Evolutionary conservation across 192 early-diverging fungal genomes (phyloP).

Genomic region (Linnemannia hyalina): DNA sequence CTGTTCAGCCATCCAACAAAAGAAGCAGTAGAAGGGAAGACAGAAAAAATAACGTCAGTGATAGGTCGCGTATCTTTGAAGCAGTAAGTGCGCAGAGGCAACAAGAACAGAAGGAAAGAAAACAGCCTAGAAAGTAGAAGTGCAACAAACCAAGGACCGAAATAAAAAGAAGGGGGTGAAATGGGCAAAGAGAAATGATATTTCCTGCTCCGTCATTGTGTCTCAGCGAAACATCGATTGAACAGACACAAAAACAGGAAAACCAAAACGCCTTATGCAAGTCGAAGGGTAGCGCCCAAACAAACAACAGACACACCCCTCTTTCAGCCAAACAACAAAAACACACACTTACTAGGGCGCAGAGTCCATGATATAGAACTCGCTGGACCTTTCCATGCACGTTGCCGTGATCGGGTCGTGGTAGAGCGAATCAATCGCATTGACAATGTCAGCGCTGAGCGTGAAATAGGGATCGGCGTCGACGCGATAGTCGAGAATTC

Average conservation of each 20-base stretch:
- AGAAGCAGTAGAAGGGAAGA: not conserved
- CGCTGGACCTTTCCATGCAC: slow-evolving; percentile 79
- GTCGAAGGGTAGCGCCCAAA: not conserved
- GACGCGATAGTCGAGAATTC: slow-evolving; percentile 61
- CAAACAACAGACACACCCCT: not conserved
- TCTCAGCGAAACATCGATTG: not conserved
- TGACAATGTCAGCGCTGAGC: slow-evolving; percentile 76
- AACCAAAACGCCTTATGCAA: not conserved
- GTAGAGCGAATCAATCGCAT: slow-evolving; percentile 80
- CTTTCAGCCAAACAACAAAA: not conserved
- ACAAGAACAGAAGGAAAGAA: not conserved
- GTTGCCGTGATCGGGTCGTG: slow-evolving; percentile 76
- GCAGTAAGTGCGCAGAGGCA: slow-evolving; percentile 1
- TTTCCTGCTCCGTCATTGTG: not conserved
- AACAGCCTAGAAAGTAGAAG: not conserved
- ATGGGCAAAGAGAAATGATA: not conserved
- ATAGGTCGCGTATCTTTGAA: not conserved
- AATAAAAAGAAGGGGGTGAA: not conserved
- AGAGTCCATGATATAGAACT: slow-evolving; percentile 94
- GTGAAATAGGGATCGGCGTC: slow-evolving; percentile 66
- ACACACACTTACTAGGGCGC: slow-evolving; percentile 84
- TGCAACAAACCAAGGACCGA: not conserved
- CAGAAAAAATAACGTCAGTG: not conserved
- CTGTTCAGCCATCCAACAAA: slow-evolving; percentile 44
- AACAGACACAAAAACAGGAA: not conserved